These are phyloP conservation scores for Microcyclospora tardicrescens DNA, from an alignment of 2,329 filamentous ascomycete species.

Conservation along the genomic window DNA sequence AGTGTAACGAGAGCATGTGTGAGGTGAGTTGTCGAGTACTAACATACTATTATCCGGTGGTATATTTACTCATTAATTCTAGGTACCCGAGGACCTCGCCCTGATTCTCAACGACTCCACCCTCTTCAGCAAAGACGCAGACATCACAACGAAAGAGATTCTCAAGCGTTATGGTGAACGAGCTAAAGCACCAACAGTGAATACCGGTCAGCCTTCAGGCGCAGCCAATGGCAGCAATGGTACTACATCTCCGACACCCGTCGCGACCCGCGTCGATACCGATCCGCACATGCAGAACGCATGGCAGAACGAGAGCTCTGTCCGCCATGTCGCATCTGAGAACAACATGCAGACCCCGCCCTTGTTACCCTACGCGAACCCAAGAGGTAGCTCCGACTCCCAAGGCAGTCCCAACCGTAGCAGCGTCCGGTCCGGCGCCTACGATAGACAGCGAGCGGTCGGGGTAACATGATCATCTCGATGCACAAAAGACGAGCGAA, in stretches of 20 bases:
- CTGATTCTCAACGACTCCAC: conserved; percentile 71
- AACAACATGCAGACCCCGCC: conserved; percentile 13
- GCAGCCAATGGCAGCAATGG: conserved; percentile 6
- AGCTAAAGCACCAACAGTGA: conserved; percentile 40
- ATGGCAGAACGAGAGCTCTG: conserved; percentile 73
- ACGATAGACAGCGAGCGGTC: no score
- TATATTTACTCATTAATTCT: background rate
- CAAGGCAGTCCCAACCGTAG: conserved; percentile 18
- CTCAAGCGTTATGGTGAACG: conserved; percentile 85
- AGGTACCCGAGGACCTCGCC: conserved; percentile 90
- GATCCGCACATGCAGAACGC: conserved; percentile 59
- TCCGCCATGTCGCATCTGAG: conserved; percentile 51
- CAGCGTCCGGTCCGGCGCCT: no score
- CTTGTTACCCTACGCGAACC: conserved; percentile 17
- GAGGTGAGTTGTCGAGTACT: conserved; percentile 52
- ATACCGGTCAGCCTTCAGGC: conserved; percentile 25
- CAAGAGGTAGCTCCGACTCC: conserved; percentile 17
- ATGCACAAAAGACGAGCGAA: no score
- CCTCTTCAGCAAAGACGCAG: conserved; percentile 67
- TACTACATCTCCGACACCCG: conserved; percentile 29
- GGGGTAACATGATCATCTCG: no score
- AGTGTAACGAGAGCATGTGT: conserved; percentile 91
- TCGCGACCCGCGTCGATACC: conserved; percentile 66
- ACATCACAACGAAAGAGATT: conserved; percentile 95
- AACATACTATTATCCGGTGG: background rate